Evolutionary conservation across 345 rosid species (phyloP).

Genomic region (Viola odorata): DNA sequence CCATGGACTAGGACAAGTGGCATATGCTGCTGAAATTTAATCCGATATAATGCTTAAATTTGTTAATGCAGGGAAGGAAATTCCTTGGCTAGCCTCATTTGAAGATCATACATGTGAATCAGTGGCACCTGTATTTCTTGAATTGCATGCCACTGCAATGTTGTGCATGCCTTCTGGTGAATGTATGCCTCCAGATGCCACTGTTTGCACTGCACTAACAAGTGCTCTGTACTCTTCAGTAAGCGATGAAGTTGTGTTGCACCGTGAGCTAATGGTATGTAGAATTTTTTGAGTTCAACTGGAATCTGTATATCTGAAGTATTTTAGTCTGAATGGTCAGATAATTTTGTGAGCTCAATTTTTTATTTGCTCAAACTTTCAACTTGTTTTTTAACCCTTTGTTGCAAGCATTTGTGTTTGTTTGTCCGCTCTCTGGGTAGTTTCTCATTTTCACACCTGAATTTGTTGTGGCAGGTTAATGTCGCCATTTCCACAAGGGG

Average conservation of each 20-base stretch:
- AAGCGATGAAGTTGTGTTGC: constrained; percentile 70
- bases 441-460: constrained; percentile 6
- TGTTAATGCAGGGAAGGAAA: constrained; percentile 43
- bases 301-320: too few species aligned
- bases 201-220: constrained; percentile 79
- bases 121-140: constrained; percentile 53
- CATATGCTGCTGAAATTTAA: too few species aligned
- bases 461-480: constrained; percentile 52
- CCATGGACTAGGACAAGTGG: too few species aligned
- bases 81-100: constrained; percentile 63
- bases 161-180: constrained; percentile 95
- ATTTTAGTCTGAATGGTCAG: too few species aligned
- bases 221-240: constrained; percentile 86
- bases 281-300: not conserved
- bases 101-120: constrained; percentile 54
- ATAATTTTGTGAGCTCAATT: too few species aligned
- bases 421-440: not conserved
- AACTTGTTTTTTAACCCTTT: too few species aligned
- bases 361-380: too few species aligned
- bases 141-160: constrained; percentile 82
- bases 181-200: constrained; percentile 82
- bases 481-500: constrained; percentile 67
- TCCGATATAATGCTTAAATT: too few species aligned
- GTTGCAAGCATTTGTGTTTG: too few species aligned
- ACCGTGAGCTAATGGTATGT: constrained; percentile 76